These are phyloP conservation scores for Quercus engelmannii DNA, from an alignment of 306 rosid genomes.

Conservation along the genomic window DNA sequence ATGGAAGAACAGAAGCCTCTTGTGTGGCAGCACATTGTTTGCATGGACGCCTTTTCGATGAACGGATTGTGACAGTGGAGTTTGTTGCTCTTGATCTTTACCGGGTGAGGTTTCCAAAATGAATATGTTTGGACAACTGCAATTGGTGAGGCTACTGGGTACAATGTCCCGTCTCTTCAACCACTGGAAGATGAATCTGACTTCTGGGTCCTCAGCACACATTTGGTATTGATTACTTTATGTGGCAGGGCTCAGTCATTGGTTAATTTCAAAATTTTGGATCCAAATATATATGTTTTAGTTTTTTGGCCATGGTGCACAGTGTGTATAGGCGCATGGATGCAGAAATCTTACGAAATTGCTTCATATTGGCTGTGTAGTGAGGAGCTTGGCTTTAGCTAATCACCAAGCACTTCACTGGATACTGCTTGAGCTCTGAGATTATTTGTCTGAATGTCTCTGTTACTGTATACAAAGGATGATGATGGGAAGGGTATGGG, in stretches of 20 bases:
- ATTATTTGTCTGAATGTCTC: background rate
- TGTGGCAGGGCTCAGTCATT: background rate
- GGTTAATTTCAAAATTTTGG: background rate
- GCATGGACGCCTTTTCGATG: slow-evolving; percentile 72
- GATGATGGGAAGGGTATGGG: background rate
- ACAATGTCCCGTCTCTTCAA: background rate
- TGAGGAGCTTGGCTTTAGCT: background rate
- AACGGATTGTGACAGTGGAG: slow-evolving; percentile 60
- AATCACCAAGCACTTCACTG: background rate
- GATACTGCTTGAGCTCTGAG: background rate
- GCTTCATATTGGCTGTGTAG: background rate
- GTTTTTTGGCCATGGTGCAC: background rate
- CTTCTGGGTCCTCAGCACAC: background rate
- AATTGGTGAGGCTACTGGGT: background rate
- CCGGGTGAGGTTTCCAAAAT: slow-evolving; percentile 51
- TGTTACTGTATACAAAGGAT: background rate
- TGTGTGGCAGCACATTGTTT: slow-evolving; percentile 71
- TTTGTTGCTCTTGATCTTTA: slow-evolving; percentile 52
- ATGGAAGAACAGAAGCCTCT: slow-evolving; percentile 71
- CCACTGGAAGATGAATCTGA: background rate
- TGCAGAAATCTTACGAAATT: background rate
- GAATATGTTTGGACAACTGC: slow-evolving; percentile 15
- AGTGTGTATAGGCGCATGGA: background rate
- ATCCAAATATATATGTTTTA: background rate
- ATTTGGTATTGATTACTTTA: background rate